Percentiles rank a stretch among this genome's conserved stretches.
Evolutionary conservation across 345 rosid genomes (phyloP).

Genomic region (Eucalyptus paniculata): DNA sequence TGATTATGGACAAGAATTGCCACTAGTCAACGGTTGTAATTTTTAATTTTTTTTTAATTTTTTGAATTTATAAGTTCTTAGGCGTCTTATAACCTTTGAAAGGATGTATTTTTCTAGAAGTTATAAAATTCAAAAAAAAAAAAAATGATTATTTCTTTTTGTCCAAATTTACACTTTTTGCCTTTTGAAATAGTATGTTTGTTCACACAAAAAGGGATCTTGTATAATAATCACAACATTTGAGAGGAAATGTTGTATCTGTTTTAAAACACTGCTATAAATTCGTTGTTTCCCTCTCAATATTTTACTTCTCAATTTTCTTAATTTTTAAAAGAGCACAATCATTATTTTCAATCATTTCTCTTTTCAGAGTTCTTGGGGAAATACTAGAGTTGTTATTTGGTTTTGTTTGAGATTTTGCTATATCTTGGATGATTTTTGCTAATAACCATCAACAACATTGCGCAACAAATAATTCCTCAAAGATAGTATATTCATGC

Average conservation of each 20-base stretch:
- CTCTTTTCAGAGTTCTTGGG: background rate
- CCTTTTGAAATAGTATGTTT: background rate
- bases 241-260: no score
- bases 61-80: background rate
- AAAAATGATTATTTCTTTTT: no score
- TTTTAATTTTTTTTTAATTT: no score
- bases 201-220: background rate
- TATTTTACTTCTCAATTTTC: background rate
- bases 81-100: background rate
- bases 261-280: no score
- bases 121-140: no score
- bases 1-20: background rate
- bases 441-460: no score
- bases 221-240: no score
- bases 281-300: no score
- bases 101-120: background rate
- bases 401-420: no score
- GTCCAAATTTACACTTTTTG: background rate
- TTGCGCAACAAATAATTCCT: background rate
- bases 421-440: no score
- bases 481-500: no score
- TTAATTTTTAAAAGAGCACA: no score
- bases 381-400: background rate
- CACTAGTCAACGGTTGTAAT: background rate
- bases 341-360: background rate